A percentile compares a stretch with the other conserved stretches of the same genome.
Conservation (phyloP, 805 yeast genomes). For the Starmerella bacillaris region DNA sequence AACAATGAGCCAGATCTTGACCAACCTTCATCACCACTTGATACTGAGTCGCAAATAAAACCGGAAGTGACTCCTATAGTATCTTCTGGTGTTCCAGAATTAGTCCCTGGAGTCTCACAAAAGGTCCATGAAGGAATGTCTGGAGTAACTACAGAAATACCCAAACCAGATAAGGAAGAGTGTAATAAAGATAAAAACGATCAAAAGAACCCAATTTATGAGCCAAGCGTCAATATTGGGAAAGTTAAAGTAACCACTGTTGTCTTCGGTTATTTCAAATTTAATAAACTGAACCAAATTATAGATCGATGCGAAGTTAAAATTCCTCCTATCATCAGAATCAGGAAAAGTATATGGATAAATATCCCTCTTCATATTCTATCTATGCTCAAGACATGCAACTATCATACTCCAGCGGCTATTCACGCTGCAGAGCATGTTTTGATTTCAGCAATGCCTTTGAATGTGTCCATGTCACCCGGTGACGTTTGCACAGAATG, state of each 20-base stretch:
- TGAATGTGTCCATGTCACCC: slow-evolving; percentile 47
- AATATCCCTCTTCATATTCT: slow-evolving; percentile 59
- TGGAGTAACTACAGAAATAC: neutral
- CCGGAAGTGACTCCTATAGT: neutral
- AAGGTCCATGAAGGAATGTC: neutral
- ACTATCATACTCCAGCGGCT: slow-evolving; percentile 63
- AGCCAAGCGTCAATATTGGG: slow-evolving; percentile 27
- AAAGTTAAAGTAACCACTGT: slow-evolving; percentile 48
- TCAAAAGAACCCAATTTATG: neutral
- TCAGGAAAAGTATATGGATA: slow-evolving; percentile 78
- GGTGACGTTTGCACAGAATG: slow-evolving; percentile 77
- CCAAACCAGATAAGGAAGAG: neutral
- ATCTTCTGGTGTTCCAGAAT: too few species aligned
- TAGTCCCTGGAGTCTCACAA: too few species aligned
- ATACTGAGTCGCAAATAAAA: neutral
- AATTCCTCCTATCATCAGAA: slow-evolving; percentile 57
- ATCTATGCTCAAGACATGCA: slow-evolving; percentile 37
- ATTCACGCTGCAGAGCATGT: slow-evolving; percentile 96
- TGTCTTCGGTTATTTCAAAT: slow-evolving; percentile 86
- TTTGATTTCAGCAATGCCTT: slow-evolving; percentile 58
- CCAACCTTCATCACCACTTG: neutral
- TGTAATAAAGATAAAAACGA: neutral
- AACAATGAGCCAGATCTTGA: neutral
- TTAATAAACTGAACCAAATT: slow-evolving; percentile 58
- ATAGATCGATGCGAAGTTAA: slow-evolving; percentile 85